A percentile compares a stretch with the other conserved stretches of the same genome.
phyloP scores from a whole-genome alignment of 2,329 filamentous ascomycete genomes.

The Ascochyta clinopodiicola region DNA sequence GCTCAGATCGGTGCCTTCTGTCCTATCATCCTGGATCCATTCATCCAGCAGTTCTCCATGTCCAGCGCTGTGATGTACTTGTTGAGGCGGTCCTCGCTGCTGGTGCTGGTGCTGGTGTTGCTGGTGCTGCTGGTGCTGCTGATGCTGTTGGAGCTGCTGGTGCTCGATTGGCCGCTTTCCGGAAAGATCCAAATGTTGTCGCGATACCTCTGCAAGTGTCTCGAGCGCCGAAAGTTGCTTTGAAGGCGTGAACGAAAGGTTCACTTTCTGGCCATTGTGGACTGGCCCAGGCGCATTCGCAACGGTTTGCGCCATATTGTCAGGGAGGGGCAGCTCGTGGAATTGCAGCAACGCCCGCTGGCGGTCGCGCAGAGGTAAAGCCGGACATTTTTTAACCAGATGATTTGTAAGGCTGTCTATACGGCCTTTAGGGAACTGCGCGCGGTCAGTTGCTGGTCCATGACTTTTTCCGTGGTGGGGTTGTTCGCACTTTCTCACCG shows the following conservation, averaged over 20 bases:
- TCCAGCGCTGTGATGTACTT: slow-evolving; percentile 22
- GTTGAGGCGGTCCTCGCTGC: slow-evolving; percentile 6
- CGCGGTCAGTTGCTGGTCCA: slow-evolving; percentile 29
- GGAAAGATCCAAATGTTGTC: slow-evolving; percentile 69
- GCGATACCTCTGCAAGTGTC: slow-evolving; percentile 85
- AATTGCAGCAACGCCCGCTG: slow-evolving; percentile 76
- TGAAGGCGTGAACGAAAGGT: slow-evolving; percentile 53
- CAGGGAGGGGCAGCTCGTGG: slow-evolving; percentile 66
- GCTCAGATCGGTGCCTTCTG: slow-evolving; percentile 36
- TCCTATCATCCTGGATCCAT: slow-evolving; percentile 48
- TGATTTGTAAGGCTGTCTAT: slow-evolving; percentile 83
- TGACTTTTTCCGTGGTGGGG: slow-evolving; percentile 24
- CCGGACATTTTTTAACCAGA: slow-evolving; percentile 84
- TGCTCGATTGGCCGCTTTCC: slow-evolving; percentile 51
- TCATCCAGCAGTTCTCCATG: slow-evolving; percentile 45
- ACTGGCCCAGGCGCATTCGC: slow-evolving; percentile 24
- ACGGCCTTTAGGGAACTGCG: slow-evolving; percentile 80
- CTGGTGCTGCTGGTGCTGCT: slow-evolving; percentile 13
- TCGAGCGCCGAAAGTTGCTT: slow-evolving; percentile 80
- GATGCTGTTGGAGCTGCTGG: slow-evolving; percentile 18
- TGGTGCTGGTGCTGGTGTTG: slow-evolving; percentile 13
- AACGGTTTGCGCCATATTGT: slow-evolving; percentile 41
- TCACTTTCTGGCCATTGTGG: slow-evolving; percentile 42
- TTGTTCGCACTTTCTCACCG: slow-evolving; percentile 67
- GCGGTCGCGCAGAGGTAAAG: slow-evolving; percentile 75